Evolutionary conservation across 257 asterid genomes (phyloP).

Genomic region (Salvia splendens): DNA sequence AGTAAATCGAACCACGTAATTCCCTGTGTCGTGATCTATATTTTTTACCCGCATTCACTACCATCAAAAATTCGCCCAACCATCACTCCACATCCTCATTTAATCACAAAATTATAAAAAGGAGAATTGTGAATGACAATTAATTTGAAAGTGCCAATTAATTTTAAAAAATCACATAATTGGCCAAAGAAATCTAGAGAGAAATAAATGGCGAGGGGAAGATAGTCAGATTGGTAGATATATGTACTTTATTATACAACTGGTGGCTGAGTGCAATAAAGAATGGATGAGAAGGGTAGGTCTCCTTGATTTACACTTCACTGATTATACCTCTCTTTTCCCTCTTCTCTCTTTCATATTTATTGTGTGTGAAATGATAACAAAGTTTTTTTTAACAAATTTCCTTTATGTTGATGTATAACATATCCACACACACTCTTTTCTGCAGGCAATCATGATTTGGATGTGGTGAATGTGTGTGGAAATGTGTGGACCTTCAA

Average conservation of each 20-base stretch:
- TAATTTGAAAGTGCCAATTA: neutral
- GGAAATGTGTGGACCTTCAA: slow-evolving; percentile 37
- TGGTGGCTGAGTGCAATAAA: slow-evolving; percentile 37
- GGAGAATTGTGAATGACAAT: slow-evolving; percentile 1
- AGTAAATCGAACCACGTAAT: too few species aligned
- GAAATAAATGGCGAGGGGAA: slow-evolving; percentile 35
- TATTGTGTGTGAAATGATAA: slow-evolving; percentile 16
- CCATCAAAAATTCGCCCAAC: too few species aligned
- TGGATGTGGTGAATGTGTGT: slow-evolving; percentile 42
- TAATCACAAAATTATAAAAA: slow-evolving; percentile 1
- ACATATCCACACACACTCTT: neutral
- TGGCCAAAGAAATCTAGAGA: neutral
- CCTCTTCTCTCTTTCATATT: neutral
- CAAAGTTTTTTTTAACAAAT: slow-evolving; percentile 36
- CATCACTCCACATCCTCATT: neutral
- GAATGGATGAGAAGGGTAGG: slow-evolving; percentile 30
- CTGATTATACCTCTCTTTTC: slow-evolving; percentile 25
- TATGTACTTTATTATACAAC: slow-evolving; percentile 33
- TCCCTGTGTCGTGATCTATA: too few species aligned
- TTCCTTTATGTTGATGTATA: slow-evolving; percentile 25
- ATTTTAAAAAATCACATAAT: neutral
- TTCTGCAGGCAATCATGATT: slow-evolving; percentile 52
- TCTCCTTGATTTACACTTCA: slow-evolving; percentile 28
- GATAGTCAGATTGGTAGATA: slow-evolving; percentile 33
- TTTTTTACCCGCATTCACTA: too few species aligned